Base-by-base conservation (phyloP, 768 basidiomycete genomes). In the Sarcodon aspratus region DNA sequence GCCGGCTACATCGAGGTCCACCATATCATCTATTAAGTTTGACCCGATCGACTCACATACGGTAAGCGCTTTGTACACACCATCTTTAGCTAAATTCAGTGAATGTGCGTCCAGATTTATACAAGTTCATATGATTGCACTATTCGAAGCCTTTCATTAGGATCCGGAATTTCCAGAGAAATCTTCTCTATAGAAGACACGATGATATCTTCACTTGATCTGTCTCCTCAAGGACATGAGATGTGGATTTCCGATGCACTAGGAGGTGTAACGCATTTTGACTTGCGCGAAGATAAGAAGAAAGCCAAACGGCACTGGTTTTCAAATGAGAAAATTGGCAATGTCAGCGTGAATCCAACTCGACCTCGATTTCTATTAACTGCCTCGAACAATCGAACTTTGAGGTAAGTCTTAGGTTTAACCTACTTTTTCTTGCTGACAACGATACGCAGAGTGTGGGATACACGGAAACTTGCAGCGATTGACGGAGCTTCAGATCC, bases 71-170 rank as follows among this genome's bases (percentile, higher is more conserved):
- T 43, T 31, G 21, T 3, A 27, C 5, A 27, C 21, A 27, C 21
- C 21, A 27, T n/a, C 13, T 18, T 48, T 27, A 27, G 21, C 21
- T 27, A 27, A 27, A 27, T 27, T 27, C 21, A 27, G 21, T 27
- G 21, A 27, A 27, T 27, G 21, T 27, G 21, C 21, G 17, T 18
- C 9, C 50, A 90, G 88, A 65, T 91, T 10, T 90, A 80, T 57
- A 91, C 87, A 9, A 82, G 78, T 40, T 78, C 89, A 9, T 92
- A 92, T 53, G 89, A 92, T 57, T 81, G 80, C 57, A 89, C 82
- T 3, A 65, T 92, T 50, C 82, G 89, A 17, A 69, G 68, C 44
- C 69, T 86, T 13, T 85, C 83, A 3, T 85, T 92, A 52, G 76
- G 76, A 13, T 78, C 84, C 1, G 83, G 82, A 1, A 65, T 82